Percentiles rank a stretch among this genome's conserved stretches.
phyloP scores from a whole-genome alignment of 2,329 filamentous ascomycete genomes.

The Aspergillus sclerotialis region DNA sequence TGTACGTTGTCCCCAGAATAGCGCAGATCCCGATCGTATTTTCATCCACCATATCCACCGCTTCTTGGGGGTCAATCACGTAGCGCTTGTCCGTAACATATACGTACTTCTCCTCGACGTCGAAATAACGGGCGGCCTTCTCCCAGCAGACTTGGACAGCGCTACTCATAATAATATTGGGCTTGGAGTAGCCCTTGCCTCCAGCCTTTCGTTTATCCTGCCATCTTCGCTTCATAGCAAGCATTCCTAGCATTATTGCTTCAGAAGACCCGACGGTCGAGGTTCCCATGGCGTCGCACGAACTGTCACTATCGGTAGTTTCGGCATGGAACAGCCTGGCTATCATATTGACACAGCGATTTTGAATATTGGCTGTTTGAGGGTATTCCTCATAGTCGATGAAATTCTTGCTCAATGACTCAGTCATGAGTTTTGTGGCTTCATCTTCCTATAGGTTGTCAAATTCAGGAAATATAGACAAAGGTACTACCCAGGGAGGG shows the following conservation, averaged over 20 bases:
- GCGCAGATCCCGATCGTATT: conserved; percentile 72
- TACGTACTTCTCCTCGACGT: conserved; percentile 50
- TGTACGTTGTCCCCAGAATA: conserved; percentile 66
- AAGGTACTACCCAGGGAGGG: too few relatives aligned
- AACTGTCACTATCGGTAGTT: conserved; percentile 44
- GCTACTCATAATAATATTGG: conserved; percentile 68
- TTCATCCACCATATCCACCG: conserved; percentile 63
- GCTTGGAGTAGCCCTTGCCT: conserved; percentile 57
- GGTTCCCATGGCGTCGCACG: conserved; percentile 56
- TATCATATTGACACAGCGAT: conserved; percentile 63
- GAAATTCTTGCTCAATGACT: conserved; percentile 65
- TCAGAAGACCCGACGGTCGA: conserved; percentile 67
- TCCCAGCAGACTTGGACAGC: conserved; percentile 68
- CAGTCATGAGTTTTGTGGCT: conserved; percentile 57
- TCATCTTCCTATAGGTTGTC: conserved; percentile 45
- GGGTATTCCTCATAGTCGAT: conserved; percentile 64
- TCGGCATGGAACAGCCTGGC: conserved; percentile 58
- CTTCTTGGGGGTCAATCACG: conserved; percentile 58
- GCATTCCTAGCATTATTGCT: conserved; percentile 62
- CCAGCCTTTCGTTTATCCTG: conserved; percentile 54
- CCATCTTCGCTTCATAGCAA: conserved; percentile 71
- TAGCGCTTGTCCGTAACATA: conserved; percentile 52
- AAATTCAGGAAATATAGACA: not conserved
- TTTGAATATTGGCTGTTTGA: conserved; percentile 54
- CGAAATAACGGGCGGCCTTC: conserved; percentile 68